These are phyloP conservation scores for Phialophora tarda DNA, from an alignment of 2,329 filamentous ascomycete genomes.

Conservation along the genomic window DNA sequence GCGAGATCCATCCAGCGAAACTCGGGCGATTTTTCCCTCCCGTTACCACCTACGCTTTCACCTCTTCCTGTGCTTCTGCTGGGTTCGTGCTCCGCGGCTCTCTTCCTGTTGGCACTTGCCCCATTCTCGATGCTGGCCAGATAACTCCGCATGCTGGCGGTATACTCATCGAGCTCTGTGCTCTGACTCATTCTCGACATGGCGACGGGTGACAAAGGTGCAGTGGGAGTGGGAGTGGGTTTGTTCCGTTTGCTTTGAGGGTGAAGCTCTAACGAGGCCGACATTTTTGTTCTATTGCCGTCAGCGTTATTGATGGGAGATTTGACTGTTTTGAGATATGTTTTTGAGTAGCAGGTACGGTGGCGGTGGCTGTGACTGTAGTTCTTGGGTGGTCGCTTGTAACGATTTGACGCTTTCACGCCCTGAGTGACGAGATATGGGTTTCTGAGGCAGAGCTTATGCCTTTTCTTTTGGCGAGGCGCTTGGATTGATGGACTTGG, in stretches of 20 bases:
- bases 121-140: constrained; percentile 30
- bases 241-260: constrained; percentile 25
- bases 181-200: constrained; percentile 32
- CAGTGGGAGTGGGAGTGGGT: constrained; percentile 1
- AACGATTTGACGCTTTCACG: background rate
- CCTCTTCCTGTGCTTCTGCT: constrained; percentile 14
- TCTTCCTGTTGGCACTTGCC: constrained; percentile 21
- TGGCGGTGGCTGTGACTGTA: background rate
- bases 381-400: background rate
- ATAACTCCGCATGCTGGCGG: constrained; percentile 38
- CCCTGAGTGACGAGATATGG: background rate
- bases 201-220: constrained; percentile 17
- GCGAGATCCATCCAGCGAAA: constrained; percentile 39
- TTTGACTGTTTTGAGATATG: background rate
- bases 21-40: constrained; percentile 36
- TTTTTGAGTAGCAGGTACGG: background rate
- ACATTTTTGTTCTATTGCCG: constrained; percentile 14
- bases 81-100: constrained; percentile 24
- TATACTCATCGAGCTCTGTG: constrained; percentile 37
- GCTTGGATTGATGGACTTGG: background rate
- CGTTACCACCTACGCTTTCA: constrained; percentile 8
- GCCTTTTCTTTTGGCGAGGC: background rate
- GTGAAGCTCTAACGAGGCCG: constrained; percentile 15
- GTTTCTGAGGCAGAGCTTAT: background rate
- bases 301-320: background rate